Base-by-base conservation (phyloP, 805 yeast species). In the Tetrapisispora namnaoensis region DNA sequence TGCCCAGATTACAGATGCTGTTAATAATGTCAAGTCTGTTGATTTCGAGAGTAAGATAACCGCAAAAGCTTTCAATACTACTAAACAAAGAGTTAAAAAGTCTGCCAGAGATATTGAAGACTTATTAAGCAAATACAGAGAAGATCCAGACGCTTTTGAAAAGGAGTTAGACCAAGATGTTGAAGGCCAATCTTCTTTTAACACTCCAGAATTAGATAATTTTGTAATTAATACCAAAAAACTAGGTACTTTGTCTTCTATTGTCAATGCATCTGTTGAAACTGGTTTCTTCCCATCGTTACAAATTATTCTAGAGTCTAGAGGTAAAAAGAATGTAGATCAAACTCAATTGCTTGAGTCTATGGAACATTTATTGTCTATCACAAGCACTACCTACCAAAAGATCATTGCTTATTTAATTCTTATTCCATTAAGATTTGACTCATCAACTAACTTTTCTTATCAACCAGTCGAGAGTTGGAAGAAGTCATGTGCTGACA, bases 251-350 rank as follows among this genome's bases (percentile, higher is more conserved):
- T 47, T 57, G 42, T 56, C 68, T 6, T 60, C 69, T 6, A 59
- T 59, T 18, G 67, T 65, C 16, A 51, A 57, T 24, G 65, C 65
- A 35, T 63, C 68, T 10, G 65, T 63, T 21, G 70, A 65, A 49
- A 73, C 70, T 17, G 75, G 72, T 49, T 80, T 89, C 49, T 88
- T 90, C 72, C 72, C 80, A 49, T 79, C 85, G 35, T 75, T 93
- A 65, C 78, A 83, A 65, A 68, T 79, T 48, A 81, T 93, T 49
- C 72, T 85, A 51, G 98, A 93, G 68, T 76, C 89, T 45, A 83
- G 99, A 71, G 99, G 99, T 74, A 90, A 90, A 75, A 91, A 87
- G 75, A 89, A 87, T 66, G 84, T 88, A 53, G 96, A 91, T 67
- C 79, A 82, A 54, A 67, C 65, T 53, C 95, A 86, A 67, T 95